Evolutionary conservation across 2,329 filamentous ascomycete genomes (phyloP), one percentile per base, ranked within the genome.

Genomic region (Xylogone sp.): DNA sequence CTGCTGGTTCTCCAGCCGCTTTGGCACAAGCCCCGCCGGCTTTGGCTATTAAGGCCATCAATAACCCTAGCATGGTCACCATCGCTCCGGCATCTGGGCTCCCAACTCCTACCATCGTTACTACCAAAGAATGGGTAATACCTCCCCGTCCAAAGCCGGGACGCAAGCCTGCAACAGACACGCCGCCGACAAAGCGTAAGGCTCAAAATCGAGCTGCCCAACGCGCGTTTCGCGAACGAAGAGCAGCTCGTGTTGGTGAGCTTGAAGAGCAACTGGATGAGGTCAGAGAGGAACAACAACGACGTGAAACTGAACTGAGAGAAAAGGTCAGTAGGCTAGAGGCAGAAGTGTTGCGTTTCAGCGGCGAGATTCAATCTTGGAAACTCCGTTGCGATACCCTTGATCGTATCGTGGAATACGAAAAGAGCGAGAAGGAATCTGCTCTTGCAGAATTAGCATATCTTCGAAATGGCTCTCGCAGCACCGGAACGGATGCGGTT

Each of bases 191-290:
- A 43, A 96, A 96, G 74, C 84, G 94, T 59, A 95, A 97, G 75
- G 88, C 90, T 1, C 94, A 97, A 73, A 97, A 97, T 69, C 82
- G 94, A 54, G 88, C 90, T 45, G 93, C 93, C 2, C 93, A 97
- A 72, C 79, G 93, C 53, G 90, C 88, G 1, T 97, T 97, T 70
- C 82, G 93, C 29, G 91, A 96, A 71, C 80, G 93, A 52, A 83
- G 93, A 56, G 90, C 90, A 2, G 89, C 90, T 21, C 87, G 90
- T 39, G 89, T 97, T 6, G 86, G 87, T 39, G 92, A 87, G 65
- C 71, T 88, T 27, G 83, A 88, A 67, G 82, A 86, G 59, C 80
- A 84, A 63, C 71, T 88, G 6, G 81, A 86, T 3, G 78, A 83
- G 53, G 73, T 82, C 44, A 81, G 78, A 60, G 78, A 79, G 42